Base-by-base conservation (phyloP, 192 early-diverging fungal species). In the Backusella morwellensis region DNA sequence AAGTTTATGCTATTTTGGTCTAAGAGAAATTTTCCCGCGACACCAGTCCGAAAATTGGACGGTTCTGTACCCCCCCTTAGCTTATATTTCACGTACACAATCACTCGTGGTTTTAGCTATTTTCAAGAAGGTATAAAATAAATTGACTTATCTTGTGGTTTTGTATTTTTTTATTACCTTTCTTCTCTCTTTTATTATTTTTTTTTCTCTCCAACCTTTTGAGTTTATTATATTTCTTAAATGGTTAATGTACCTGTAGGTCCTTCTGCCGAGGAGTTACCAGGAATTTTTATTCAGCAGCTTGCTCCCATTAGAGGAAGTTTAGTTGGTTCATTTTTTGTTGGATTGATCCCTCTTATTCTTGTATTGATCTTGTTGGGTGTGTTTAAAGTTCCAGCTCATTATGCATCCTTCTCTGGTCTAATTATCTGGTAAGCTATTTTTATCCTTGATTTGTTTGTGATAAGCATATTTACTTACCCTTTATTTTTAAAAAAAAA, bases 241-340 rank as follows among this genome's bases (percentile, higher is more conserved):
- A 77, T 77, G 76, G 68, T 74, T 17, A 72, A 80, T 66, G 63
- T 80, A 52, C 78, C 78, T 12, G 14, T 35, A 21, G 36, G 41
- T n/a, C 78, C 78, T 32, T 9, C 44, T 32, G 35, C 23, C 23
- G 44, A 47, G 23, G 34, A 41, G 14, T 47, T 67, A 35, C 76
- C 41, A 19, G 80, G 80, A 21, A 35, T 83, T 35, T 83, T 83
- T 50, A 19, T 79, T 23, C 81, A 83, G 63, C 32, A 68, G 29
- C 66, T 83, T 9, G 42, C 76, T 21, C 82, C 82, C 6, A 83
- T 83, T 23, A 75, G 76, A 17, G 78, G 78, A 26, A 77, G 75
- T 52, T 41, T 83, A 6, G 76, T 79, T 7, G 82, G 82, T 9
- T 83, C 82, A 35, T 83, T 83, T 29, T 83, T 83, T 75, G 82